Evolutionary conservation across 208 protist species (phyloP).

Genomic region (Vickermania spadyakhi): DNA sequence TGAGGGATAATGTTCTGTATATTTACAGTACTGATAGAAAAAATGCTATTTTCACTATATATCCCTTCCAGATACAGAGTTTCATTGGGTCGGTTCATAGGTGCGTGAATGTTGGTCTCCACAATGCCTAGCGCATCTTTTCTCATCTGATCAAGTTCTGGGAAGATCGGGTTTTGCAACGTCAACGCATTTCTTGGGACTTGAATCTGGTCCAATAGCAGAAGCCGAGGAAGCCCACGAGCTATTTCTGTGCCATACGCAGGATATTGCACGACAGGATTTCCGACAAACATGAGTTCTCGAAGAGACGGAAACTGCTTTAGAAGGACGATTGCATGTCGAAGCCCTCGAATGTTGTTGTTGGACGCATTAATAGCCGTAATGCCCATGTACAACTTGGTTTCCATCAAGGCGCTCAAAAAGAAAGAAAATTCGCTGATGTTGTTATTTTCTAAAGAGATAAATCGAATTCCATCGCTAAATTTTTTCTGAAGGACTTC

Average conservation of each 20-base stretch:
- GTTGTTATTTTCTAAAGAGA: slow-evolving; percentile 59
- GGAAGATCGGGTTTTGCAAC: slow-evolving; percentile 51
- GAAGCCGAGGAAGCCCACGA: slow-evolving; percentile 33
- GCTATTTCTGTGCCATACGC: slow-evolving; percentile 40
- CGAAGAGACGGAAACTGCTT: slow-evolving; percentile 47
- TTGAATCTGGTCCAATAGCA: slow-evolving; percentile 43
- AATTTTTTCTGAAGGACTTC: slow-evolving; percentile 59
- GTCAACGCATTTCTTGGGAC: slow-evolving; percentile 39
- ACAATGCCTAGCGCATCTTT: slow-evolving; percentile 23
- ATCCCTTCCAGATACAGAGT: too few relatives aligned
- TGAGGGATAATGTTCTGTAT: background rate
- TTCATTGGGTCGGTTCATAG: background rate
- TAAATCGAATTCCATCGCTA: slow-evolving; percentile 36
- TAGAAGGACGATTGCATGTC: slow-evolving; percentile 43
- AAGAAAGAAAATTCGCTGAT: slow-evolving; percentile 53
- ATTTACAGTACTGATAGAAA: background rate
- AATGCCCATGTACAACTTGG: slow-evolving; percentile 50
- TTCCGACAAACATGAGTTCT: slow-evolving; percentile 64
- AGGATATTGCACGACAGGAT: slow-evolving; percentile 29
- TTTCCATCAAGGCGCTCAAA: slow-evolving; percentile 46
- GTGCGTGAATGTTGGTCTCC: slow-evolving; percentile 24
- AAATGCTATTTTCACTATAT: background rate
- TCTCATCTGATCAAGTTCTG: slow-evolving; percentile 11
- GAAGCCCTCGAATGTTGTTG: slow-evolving; percentile 56
- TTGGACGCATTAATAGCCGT: slow-evolving; percentile 58